Evolutionary conservation across 2,329 filamentous ascomycete genomes (phyloP), one percentile per base, ranked within the genome.

Genomic region (Botrytis fabae): DNA sequence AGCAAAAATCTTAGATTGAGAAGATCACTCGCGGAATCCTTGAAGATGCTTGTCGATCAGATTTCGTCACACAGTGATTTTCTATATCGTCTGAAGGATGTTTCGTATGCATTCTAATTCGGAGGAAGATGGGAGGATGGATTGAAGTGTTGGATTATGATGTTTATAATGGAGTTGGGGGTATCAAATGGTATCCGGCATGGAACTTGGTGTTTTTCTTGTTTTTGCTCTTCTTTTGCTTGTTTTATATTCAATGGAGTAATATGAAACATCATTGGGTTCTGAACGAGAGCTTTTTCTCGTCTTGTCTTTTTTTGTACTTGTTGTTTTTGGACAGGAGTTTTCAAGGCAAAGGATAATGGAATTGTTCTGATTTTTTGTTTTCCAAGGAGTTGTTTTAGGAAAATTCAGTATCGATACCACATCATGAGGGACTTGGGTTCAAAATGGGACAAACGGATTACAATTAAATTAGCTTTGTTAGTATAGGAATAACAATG

Each of bases 381-480:
- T 18, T 57, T 54, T 57, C 38, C 7, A 32, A 57, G 65, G 65
- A 57, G 65, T 68, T 54, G 42, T 10, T 68, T 68, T 22, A 66
- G 65, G 65, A 57, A 64, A 57, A 68, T 57, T 57, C 65, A 42
- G 69, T 70, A 62, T 63, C 51, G 60, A 70, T 70, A 63, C 42
- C 51, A 70, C 57, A 61, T 61, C 20, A 51, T 22, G 35, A 70
- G 22, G 42, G 38, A 35, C 42, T 63, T 64, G 57, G 57, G 69
- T 40, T 48, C n/a, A 51, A 63, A 70, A 38, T 4, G 32, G 57
- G 14, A 25, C 20, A 64, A 63, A 63, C 9, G 32, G 60, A 25
- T 28, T 28, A 62, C 59, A 61, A 22, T 44, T 38, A 25, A 61
- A 48, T 44, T 46, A 25, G 68, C 35, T 57, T 32, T 42, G 48